phyloP scores from a whole-genome alignment of 2,329 filamentous ascomycete species.

The Penicillium frequentans region DNA sequence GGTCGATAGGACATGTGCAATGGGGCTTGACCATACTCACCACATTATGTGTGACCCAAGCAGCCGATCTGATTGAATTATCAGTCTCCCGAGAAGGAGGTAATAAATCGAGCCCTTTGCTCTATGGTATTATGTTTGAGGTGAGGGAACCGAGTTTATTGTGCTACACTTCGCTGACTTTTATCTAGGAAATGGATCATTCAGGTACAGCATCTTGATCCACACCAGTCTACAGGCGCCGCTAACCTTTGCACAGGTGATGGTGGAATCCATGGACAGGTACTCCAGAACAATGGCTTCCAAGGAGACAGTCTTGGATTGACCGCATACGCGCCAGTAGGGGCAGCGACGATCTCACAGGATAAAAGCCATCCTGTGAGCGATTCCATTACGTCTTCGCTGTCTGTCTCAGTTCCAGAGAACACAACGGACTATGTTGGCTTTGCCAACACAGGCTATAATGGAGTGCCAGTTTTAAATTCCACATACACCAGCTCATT shows the following conservation, averaged over 20 bases:
- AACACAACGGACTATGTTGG: slow-evolving; percentile 30
- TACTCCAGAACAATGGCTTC: slow-evolving; percentile 37
- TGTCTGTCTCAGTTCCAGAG: slow-evolving; percentile 23
- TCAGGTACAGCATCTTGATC: slow-evolving; percentile 21
- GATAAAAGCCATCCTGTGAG: slow-evolving; percentile 26
- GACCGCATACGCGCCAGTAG: slow-evolving; percentile 29
- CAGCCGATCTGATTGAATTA: slow-evolving; percentile 16
- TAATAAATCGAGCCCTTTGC: slow-evolving; percentile 33
- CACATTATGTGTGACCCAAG: background rate
- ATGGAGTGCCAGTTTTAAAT: slow-evolving; percentile 29
- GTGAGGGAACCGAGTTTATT: slow-evolving; percentile 10
- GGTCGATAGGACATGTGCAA: background rate
- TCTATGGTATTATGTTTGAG: slow-evolving; percentile 41
- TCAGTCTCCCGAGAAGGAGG: slow-evolving; percentile 26
- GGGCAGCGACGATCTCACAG: slow-evolving; percentile 25
- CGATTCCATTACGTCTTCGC: slow-evolving; percentile 28
- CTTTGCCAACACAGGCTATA: slow-evolving; percentile 48
- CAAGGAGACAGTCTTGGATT: slow-evolving; percentile 28
- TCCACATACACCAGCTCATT: slow-evolving; percentile 31
- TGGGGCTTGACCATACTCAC: background rate
- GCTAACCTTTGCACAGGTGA: slow-evolving; percentile 22
- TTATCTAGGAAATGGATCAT: slow-evolving; percentile 34
- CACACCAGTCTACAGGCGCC: background rate
- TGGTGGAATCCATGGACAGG: slow-evolving; percentile 34
- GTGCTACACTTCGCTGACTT: background rate